A percentile compares a stretch with the other conserved stretches of the same genome.
Conservation (phyloP, 805 yeast genomes). For the Metschnikowia hibisci region DNA sequence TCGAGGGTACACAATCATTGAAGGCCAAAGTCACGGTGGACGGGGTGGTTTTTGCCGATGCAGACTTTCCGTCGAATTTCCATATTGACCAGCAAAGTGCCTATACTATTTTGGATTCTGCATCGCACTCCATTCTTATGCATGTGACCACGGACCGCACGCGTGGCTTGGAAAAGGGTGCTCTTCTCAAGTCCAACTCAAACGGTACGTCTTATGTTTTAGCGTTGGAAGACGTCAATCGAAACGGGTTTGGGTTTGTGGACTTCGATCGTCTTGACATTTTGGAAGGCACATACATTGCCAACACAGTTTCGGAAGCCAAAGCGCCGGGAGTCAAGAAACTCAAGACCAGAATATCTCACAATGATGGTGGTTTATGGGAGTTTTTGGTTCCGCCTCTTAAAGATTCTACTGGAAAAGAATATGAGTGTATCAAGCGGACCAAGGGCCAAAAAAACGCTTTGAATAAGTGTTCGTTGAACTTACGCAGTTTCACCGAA, state of each 20-base stretch:
- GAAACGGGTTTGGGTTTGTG: conserved; percentile 70
- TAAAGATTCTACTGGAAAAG: conserved; percentile 56
- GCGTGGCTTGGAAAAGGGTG: conserved; percentile 60
- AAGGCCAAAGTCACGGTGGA: conserved; percentile 74
- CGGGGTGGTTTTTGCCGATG: conserved; percentile 73
- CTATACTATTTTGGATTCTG: conserved; percentile 76
- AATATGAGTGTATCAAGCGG: conserved; percentile 47
- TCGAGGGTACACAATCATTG: conserved; percentile 39
- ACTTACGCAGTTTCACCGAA: conserved; percentile 89
- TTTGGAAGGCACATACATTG: conserved; percentile 77
- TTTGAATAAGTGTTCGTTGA: conserved; percentile 66
- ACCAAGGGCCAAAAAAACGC: conserved; percentile 22
- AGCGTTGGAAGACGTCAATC: conserved; percentile 66
- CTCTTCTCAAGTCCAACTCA: conserved; percentile 80
- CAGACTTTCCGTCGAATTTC: conserved; percentile 67
- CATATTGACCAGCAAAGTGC: conserved; percentile 51
- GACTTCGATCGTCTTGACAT: conserved; percentile 84
- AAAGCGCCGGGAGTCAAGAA: conserved; percentile 46
- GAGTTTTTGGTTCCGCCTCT: conserved; percentile 63
- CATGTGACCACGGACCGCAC: conserved; percentile 69
- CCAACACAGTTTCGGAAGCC: conserved; percentile 64
- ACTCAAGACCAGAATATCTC: conserved; percentile 70
- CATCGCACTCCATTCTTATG: conserved; percentile 67
- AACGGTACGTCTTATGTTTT: conserved; percentile 85
- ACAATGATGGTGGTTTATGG: conserved; percentile 94